These are phyloP conservation scores for Morella rubra DNA, from an alignment of 306 rosid genomes.

Conservation along the genomic window DNA sequence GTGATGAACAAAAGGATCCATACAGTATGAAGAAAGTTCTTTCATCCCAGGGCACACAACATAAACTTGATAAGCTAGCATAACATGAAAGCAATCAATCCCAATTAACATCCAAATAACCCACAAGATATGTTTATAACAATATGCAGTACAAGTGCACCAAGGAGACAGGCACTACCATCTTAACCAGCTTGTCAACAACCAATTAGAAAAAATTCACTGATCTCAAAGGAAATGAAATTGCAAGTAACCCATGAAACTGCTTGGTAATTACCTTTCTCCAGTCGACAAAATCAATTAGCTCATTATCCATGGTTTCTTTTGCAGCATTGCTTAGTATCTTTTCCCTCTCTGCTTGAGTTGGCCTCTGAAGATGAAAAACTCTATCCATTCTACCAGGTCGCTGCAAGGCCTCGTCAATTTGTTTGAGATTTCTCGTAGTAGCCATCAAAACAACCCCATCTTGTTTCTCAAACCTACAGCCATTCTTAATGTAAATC, in stretches of 20 bases:
- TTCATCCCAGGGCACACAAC: background rate
- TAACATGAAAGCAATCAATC: background rate
- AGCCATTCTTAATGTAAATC: conserved; percentile 20
- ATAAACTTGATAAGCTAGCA: background rate
- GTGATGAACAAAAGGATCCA: background rate
- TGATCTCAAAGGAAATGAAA: conserved; percentile 14
- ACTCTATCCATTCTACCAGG: conserved; percentile 99
- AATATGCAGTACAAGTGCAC: background rate
- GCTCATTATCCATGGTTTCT: conserved; percentile 87
- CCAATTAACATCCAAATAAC: background rate
- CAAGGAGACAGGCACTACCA: background rate
- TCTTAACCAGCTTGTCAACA: background rate
- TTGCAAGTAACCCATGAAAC: conserved; percentile 17
- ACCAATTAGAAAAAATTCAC: conserved; percentile 6
- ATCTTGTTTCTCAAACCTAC: conserved; percentile 97
- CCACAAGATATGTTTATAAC: background rate
- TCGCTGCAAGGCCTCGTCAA: conserved; percentile 91
- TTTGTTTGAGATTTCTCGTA: conserved; percentile 84
- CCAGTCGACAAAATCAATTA: conserved; percentile 91
- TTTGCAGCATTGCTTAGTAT: conserved; percentile 74
- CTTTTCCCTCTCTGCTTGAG: conserved; percentile 87
- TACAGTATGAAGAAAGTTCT: background rate
- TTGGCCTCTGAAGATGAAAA: conserved; percentile 96
- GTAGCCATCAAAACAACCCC: conserved; percentile 99
- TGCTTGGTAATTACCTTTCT: conserved; percentile 60